Base-by-base conservation (phyloP, 202 grass and related monocot species). In the Schoenoplectus triqueter region DNA sequence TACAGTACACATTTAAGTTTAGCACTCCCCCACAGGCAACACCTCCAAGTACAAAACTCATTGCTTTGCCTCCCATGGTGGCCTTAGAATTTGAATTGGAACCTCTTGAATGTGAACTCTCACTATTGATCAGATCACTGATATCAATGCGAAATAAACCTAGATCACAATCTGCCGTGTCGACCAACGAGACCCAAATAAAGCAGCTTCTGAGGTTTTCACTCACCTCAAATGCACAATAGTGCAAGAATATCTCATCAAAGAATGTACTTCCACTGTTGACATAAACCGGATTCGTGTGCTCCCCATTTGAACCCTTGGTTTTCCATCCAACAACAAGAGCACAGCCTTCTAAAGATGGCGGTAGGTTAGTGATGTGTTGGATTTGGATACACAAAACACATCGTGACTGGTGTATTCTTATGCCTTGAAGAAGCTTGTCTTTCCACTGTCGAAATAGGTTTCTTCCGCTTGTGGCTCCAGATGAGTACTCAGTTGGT, bases 381-480 rank as follows among this genome's bases (percentile, higher is more conserved):
- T 93, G 95, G 82, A 95, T 87, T 90, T 98, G 92, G 62, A 95
- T 88, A 78, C 92, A 98, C 60, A 98, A 81, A 3, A 98, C 92
- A 71, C 92, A 98, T 31, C 78, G 89, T 10, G 73, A 10, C 1
- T 85, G 70, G 80, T 88, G 88, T 67, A 84, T 79, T 1, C 86
- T 88, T 44, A 98, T 88, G 69, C 83, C 82, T 2, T 86, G 69
- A 0, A 93, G 76, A 56, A 98, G 61, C 83, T 85, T 88, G 78
- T 81, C 72, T 83, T 89, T 95, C 92, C 89, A 98, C 67, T 90
- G 83, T 8, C 85, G 69, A 42, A 90, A 56, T 10, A 86, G 19
- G 61, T 87, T 80, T 55, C 86, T 60, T 20, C 56, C 72, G 0
- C 63, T 69, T 50, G 77, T 73, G 6, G 57, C 75, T 51, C 84